Conservation (phyloP, 2,329 filamentous ascomycete genomes). For the Arthrobotrys musiformis region DNA sequence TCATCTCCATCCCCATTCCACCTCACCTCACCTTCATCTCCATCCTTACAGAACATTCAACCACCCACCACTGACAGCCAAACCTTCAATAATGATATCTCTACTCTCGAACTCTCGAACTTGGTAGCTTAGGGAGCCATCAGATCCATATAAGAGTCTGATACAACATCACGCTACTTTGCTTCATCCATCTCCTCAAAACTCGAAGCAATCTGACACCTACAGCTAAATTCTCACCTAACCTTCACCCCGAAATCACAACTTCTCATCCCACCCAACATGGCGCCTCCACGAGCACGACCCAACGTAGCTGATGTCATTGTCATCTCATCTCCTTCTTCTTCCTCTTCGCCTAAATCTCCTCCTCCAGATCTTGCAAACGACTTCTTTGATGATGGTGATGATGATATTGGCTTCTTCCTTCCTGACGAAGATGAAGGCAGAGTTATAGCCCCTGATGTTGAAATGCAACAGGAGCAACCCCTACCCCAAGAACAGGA, state of each 20-base stretch:
- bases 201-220: neutral
- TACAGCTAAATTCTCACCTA: no score
- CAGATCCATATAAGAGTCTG: neutral
- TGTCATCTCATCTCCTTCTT: slow-evolving; percentile 27
- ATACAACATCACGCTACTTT: neutral
- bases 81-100: neutral
- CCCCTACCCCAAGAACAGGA: neutral
- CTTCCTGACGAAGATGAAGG: neutral
- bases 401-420: neutral
- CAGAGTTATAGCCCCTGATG: neutral
- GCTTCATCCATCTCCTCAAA: neutral
- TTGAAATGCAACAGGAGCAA: slow-evolving; percentile 22
- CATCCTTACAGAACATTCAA: slow-evolving; percentile 12
- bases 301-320: slow-evolving; percentile 4
- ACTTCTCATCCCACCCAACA: neutral
- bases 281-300: neutral
- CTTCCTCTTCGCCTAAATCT: slow-evolving; percentile 15
- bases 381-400: neutral
- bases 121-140: neutral
- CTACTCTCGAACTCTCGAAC: neutral
- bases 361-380: neutral
- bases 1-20: neutral
- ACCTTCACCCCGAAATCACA: neutral
- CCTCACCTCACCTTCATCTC: neutral
- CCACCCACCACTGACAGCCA: neutral